Evolutionary conservation across 1,139 yeast genomes (phyloP), one percentile per base, ranked within the genome.

Genomic region (Pichia sp.): DNA sequence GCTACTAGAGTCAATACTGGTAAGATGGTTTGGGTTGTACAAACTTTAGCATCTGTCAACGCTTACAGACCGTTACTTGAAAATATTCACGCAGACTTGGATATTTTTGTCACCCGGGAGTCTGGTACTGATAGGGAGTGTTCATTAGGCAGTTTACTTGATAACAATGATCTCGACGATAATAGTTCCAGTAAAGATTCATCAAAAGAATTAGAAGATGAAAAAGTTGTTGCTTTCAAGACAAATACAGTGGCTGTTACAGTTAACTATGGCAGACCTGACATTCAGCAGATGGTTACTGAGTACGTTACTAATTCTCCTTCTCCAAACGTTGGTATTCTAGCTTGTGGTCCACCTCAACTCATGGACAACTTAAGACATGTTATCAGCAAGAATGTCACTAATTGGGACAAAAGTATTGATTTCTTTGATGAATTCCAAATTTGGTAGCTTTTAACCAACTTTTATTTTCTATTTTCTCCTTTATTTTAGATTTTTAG

Each of bases 271-370:
- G 40, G 28, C 9, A 65, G 74, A 57, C 80, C 80, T 4, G 56
- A 65, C 25, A 57, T 74, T 42, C 61, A 58, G 4, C 53, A 51
- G 4, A 36, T 73, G 4, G 67, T 74, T 3, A 51, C 53, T 12
- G 44, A 56, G 1, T 66, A 66, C 36, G 61, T 72, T 11, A 55
- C 58, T 25, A 64, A 62, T 26, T 60, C 73, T 8, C 41, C 41
- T 6, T 33, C 39, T 11, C 66, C 66, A 1, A 66, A 76, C 0
- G 58, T 70, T 25, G 69, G 68, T 26, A 66, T 67, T 47, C 59
- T 67, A 6, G 58, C 72, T 0, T 72, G 76, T 57, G 76, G 74
- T 2, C 76, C 71, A 42, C 74, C 78, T 16, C 68, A 69, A 3
- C 58, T 60, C 25, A 66, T 70, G 71, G 73, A 70, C 26, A 70